These are phyloP conservation scores for Arthrobotrys sinensis DNA, from an alignment of 2,329 filamentous ascomycete genomes.

Conservation along the genomic window DNA sequence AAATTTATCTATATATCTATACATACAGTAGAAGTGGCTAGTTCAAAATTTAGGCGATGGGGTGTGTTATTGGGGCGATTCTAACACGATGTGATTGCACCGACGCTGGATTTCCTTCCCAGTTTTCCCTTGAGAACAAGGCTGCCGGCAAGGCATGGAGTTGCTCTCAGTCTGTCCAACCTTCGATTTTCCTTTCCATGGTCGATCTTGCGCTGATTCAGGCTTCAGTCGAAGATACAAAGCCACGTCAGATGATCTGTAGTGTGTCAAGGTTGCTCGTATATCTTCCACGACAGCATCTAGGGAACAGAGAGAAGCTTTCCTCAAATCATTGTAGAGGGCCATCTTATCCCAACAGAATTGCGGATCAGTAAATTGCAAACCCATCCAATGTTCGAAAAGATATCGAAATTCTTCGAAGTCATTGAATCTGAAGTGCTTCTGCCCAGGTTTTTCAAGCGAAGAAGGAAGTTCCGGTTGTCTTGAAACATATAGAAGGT, in stretches of 20 bases:
- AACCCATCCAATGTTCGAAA: constrained; percentile 5
- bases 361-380: not conserved
- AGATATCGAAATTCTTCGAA: not conserved
- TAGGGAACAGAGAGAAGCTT: not conserved
- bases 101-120: too few relatives aligned
- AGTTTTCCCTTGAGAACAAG: too few relatives aligned
- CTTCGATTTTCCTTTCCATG: not conserved
- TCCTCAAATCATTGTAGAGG: not conserved
- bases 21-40: too few relatives aligned
- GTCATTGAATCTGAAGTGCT: constrained; percentile 1
- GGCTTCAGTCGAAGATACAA: not conserved
- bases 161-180: not conserved
- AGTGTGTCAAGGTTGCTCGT: not conserved
- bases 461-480: not conserved
- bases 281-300: constrained; percentile 4
- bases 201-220: not conserved
- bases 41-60: too few relatives aligned
- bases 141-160: not conserved
- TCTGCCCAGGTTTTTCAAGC: not conserved
- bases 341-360: constrained; percentile 5
- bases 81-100: too few relatives aligned
- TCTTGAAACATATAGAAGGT: constrained; percentile 1
- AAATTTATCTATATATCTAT: too few relatives aligned
- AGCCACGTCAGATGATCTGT: not conserved
- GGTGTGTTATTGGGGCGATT: too few relatives aligned